Evolutionary conservation across 768 basidiomycete species (phyloP).

Genomic region (Paxillus ammoniavirescens): DNA sequence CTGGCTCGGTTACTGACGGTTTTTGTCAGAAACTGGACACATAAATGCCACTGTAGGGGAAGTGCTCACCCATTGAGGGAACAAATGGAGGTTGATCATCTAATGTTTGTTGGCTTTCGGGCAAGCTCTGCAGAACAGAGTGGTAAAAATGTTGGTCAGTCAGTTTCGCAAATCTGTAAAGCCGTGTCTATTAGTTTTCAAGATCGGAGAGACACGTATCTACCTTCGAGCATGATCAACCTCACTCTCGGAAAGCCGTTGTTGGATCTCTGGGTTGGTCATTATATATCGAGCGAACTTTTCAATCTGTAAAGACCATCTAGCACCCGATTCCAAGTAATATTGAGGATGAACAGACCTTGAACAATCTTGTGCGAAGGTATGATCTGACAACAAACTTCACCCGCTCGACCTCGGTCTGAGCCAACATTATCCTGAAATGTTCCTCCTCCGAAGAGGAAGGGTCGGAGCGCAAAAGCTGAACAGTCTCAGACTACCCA

Average conservation of each 20-base stretch:
- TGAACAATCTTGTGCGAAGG: constrained; percentile 80
- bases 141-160: constrained; percentile 74
- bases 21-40: constrained; percentile 5
- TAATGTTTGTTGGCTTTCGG: constrained; percentile 70
- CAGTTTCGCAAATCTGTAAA: constrained; percentile 66
- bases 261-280: constrained; percentile 67
- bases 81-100: constrained; percentile 73
- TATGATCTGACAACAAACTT: constrained; percentile 92
- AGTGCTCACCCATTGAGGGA: constrained; percentile 67
- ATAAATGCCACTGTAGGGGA: neutral
- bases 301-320: constrained; percentile 62
- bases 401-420: constrained; percentile 92
- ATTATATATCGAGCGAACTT: constrained; percentile 81
- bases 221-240: constrained; percentile 72
- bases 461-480: constrained; percentile 73
- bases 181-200: neutral
- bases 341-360: constrained; percentile 47
- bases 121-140: constrained; percentile 83
- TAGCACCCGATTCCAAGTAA: neutral
- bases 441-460: constrained; percentile 91
- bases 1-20: constrained; percentile 69
- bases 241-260: constrained; percentile 80
- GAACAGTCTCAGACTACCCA: constrained; percentile 73
- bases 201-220: constrained; percentile 13
- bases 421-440: constrained; percentile 87